These are phyloP conservation scores for Ustilago xerochloae DNA, from an alignment of 1,284 basidiomycete genomes.

Conservation along the genomic window DNA sequence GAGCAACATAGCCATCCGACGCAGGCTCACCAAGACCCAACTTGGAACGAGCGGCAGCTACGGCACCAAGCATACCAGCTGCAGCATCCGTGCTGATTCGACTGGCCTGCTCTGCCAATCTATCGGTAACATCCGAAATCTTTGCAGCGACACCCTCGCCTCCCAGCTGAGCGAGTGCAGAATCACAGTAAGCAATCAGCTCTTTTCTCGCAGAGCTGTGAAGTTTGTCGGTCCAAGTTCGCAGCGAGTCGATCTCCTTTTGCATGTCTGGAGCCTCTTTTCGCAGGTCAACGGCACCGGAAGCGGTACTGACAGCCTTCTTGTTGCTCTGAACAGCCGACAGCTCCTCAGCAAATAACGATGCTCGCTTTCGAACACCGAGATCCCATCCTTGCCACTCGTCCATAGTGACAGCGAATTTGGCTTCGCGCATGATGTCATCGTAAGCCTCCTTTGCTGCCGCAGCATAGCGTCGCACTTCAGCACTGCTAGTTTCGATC, in stretches of 20 bases:
- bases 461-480: conserved; percentile 50
- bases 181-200: conserved; percentile 38
- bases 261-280: conserved; percentile 44
- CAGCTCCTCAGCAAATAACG: conserved; percentile 47
- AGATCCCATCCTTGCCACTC: conserved; percentile 64
- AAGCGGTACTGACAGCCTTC: conserved; percentile 23
- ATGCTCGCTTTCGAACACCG: conserved; percentile 49
- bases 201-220: conserved; percentile 50
- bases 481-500: conserved; percentile 49
- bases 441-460: conserved; percentile 53
- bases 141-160: conserved; percentile 46
- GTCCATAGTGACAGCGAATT: conserved; percentile 60
- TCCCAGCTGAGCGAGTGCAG: conserved; percentile 40
- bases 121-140: conserved; percentile 44
- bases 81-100: conserved; percentile 49
- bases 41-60: conserved; percentile 38
- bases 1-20: conserved; percentile 33
- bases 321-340: conserved; percentile 36
- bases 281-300: conserved; percentile 40
- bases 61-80: conserved; percentile 47
- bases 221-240: conserved; percentile 33
- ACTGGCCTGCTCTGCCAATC: conserved; percentile 44
- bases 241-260: conserved; percentile 39
- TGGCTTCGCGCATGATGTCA: conserved; percentile 55
- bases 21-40: conserved; percentile 36